Conservation (phyloP, 257 asterid genomes). For the Verbascum thapsus region DNA sequence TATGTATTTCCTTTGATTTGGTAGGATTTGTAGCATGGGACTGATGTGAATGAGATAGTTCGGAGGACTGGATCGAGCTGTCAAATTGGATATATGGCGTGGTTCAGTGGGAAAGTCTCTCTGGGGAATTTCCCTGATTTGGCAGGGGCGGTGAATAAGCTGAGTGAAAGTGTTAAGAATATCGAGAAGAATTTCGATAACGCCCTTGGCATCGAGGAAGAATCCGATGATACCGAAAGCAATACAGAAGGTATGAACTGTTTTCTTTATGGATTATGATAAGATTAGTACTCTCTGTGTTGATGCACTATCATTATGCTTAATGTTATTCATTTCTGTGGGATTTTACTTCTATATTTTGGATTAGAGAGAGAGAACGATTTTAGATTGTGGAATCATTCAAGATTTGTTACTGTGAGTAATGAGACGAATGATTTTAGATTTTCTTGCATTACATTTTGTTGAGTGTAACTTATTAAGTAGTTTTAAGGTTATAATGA, state of each 20-base stretch:
- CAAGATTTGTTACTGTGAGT: conserved; percentile 1
- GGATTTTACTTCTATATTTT: conserved; percentile 1
- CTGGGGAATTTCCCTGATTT: conserved; percentile 87
- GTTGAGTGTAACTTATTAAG: background rate
- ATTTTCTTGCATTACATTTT: conserved; percentile 2
- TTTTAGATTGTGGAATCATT: conserved; percentile 12
- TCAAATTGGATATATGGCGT: conserved; percentile 60
- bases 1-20: conserved; percentile 8
- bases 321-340: conserved; percentile 1
- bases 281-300: conserved; percentile 10
- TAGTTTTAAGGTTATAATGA: conserved; percentile 10
- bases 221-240: conserved; percentile 49
- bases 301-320: conserved; percentile 7
- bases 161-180: conserved; percentile 94
- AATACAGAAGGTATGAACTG: conserved; percentile 61
- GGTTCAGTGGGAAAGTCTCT: conserved; percentile 87
- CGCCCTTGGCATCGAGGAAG: conserved; percentile 96
- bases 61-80: conserved; percentile 39
- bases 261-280: background rate
- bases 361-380: too few relatives aligned
- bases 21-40: conserved; percentile 16
- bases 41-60: conserved; percentile 34
- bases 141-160: conserved; percentile 90
- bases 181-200: conserved; percentile 94
- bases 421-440: conserved; percentile 1